These are phyloP conservation scores for Persicaria tinctoria DNA, from an alignment of 148 eudicot genomes.

Conservation along the genomic window DNA sequence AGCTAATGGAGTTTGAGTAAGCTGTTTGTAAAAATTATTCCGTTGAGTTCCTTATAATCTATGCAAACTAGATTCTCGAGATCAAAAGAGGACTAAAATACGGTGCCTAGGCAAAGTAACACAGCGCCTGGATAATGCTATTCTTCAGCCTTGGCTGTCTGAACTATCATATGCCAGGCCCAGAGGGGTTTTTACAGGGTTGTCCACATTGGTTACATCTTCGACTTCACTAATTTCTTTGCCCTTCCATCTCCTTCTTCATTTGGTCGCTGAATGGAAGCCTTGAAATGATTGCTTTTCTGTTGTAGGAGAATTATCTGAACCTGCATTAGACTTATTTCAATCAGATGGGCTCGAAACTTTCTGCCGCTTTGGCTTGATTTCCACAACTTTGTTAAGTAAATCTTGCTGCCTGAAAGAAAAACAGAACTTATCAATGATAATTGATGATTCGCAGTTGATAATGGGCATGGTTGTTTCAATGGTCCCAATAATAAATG, in stretches of 20 bases:
- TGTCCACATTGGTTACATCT: conserved; percentile 28
- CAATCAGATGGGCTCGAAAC: conserved; percentile 25
- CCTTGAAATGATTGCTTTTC: conserved; percentile 18
- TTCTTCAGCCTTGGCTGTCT: conserved; percentile 57
- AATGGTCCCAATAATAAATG: background rate
- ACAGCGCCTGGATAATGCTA: background rate
- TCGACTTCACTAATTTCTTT: conserved; percentile 19
- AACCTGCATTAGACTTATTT: conserved; percentile 15
- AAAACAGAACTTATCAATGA: background rate
- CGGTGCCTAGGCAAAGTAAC: background rate
- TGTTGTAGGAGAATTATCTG: conserved; percentile 9
- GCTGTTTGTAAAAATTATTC: background rate
- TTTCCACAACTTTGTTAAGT: conserved; percentile 69
- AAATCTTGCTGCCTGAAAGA: conserved; percentile 76
- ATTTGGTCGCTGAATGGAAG: conserved; percentile 13
- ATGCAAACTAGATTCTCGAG: background rate
- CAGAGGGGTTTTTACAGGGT: conserved; percentile 54
- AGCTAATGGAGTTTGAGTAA: too few species aligned
- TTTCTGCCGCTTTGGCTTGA: conserved; percentile 69
- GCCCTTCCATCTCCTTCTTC: conserved; percentile 19
- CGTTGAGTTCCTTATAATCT: background rate
- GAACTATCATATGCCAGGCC: conserved; percentile 74
- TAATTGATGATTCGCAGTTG: background rate
- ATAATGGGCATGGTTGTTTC: background rate
- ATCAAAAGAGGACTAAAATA: background rate